These are phyloP conservation scores for Trichocomaceae sp. DNA, from an alignment of 2,329 filamentous ascomycete species.

Conservation along the genomic window DNA sequence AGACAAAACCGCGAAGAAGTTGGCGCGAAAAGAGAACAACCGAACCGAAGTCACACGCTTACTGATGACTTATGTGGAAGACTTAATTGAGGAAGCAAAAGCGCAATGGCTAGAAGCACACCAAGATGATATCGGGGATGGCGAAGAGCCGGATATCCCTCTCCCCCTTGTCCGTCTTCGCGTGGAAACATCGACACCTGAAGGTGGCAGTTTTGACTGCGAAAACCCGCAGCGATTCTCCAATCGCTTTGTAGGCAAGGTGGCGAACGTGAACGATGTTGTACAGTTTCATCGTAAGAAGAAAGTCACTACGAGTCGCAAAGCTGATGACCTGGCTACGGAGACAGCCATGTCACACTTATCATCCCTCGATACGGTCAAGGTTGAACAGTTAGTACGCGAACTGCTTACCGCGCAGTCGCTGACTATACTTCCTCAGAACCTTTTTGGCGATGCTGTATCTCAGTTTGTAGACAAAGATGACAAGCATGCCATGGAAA, in stretches of 20 bases:
- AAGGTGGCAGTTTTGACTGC: slow-evolving; percentile 78
- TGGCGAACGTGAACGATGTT: slow-evolving; percentile 91
- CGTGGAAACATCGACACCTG: slow-evolving; percentile 80
- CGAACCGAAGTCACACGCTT: slow-evolving; percentile 70
- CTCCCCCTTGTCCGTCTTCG: slow-evolving; percentile 81
- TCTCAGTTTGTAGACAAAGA: slow-evolving; percentile 91
- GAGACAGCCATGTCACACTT: slow-evolving; percentile 56
- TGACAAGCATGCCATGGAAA: slow-evolving; percentile 84
- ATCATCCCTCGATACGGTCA: slow-evolving; percentile 64
- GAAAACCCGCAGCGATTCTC: slow-evolving; percentile 97
- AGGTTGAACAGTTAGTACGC: slow-evolving; percentile 80
- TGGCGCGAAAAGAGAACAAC: slow-evolving; percentile 79
- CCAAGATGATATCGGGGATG: slow-evolving; percentile 49
- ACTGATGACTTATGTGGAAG: slow-evolving; percentile 70
- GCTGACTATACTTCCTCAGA: slow-evolving; percentile 86
- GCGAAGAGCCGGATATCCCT: slow-evolving; percentile 57
- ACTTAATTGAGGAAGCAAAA: slow-evolving; percentile 80
- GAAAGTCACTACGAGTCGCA: slow-evolving; percentile 42
- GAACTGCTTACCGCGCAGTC: slow-evolving; percentile 84
- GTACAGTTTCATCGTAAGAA: slow-evolving; percentile 92
- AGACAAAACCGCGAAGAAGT: slow-evolving; percentile 66
- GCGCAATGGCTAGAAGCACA: slow-evolving; percentile 75
- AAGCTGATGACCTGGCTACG: slow-evolving; percentile 50
- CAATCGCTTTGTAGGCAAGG: slow-evolving; percentile 79
- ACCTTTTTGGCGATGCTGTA: slow-evolving; percentile 87